These are phyloP conservation scores for Digitaria exilis DNA, from an alignment of 202 grass and related monocot genomes.

Conservation along the genomic window DNA sequence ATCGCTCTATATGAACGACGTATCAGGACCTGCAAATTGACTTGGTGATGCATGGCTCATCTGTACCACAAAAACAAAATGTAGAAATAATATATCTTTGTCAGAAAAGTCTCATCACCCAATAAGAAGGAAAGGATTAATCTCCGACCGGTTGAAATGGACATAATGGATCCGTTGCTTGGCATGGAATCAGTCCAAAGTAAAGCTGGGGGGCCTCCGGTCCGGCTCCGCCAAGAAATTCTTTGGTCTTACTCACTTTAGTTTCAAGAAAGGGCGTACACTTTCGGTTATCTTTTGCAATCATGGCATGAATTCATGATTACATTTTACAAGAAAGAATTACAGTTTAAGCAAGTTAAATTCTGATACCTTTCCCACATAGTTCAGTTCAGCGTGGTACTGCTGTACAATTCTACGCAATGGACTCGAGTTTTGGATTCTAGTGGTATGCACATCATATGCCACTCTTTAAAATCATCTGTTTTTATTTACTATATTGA, in stretches of 20 bases:
- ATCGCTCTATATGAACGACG: not conserved
- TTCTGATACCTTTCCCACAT: not conserved
- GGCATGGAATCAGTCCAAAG: conserved; percentile 39
- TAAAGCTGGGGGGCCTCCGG: not conserved
- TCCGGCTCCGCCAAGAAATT: conserved; percentile 18
- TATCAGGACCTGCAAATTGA: not conserved
- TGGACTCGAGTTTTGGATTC: not conserved
- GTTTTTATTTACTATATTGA: not conserved
- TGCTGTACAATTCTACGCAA: not conserved
- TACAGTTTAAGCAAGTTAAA: not conserved
- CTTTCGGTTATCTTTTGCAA: conserved; percentile 32
- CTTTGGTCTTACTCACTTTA: conserved; percentile 14
- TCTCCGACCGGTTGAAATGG: not conserved
- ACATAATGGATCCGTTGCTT: conserved; percentile 1
- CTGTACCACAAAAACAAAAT: not conserved
- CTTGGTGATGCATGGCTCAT: not conserved
- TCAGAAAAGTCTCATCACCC: conserved; percentile 7
- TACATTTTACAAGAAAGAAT: not conserved
- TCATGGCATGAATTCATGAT: not conserved
- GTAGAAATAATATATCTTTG: not conserved
- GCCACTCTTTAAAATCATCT: not conserved
- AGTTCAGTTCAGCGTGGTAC: not conserved
- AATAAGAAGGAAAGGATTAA: conserved; percentile 2
- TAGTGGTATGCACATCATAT: not conserved
- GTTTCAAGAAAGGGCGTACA: conserved; percentile 8